These are phyloP conservation scores for Mollisiaceae sp. DNA, from an alignment of 2,329 filamentous ascomycete genomes.

Conservation along the genomic window DNA sequence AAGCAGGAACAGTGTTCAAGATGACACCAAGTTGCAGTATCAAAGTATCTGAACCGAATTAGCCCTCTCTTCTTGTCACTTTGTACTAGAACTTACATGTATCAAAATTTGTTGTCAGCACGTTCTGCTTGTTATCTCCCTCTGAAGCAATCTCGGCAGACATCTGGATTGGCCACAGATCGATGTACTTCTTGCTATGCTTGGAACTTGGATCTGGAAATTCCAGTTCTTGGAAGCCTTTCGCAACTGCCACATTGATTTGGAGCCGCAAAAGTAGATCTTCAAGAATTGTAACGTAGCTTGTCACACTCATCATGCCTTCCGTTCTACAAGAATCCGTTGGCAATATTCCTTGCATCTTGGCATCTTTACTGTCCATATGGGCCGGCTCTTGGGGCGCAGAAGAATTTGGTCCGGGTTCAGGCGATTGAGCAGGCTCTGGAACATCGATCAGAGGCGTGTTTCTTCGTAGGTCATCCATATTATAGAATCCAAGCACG, in stretches of 20 bases:
- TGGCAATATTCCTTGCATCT: constrained; percentile 64
- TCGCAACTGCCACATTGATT: constrained; percentile 84
- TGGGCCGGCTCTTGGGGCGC: constrained; percentile 47
- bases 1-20: constrained; percentile 78
- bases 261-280: constrained; percentile 78
- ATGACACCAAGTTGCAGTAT: constrained; percentile 88
- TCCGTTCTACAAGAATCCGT: constrained; percentile 74
- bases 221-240: constrained; percentile 78
- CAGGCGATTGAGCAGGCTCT: constrained; percentile 46
- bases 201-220: constrained; percentile 62
- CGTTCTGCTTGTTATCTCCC: constrained; percentile 63
- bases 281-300: constrained; percentile 82
- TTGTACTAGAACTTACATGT: constrained; percentile 64
- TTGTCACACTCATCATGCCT: constrained; percentile 69
- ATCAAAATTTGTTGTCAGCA: constrained; percentile 88
- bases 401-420: constrained; percentile 42
- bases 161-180: constrained; percentile 94
- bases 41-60: constrained; percentile 62
- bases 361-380: constrained; percentile 59
- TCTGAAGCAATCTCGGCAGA: constrained; percentile 78
- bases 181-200: constrained; percentile 77
- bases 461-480: constrained; percentile 73
- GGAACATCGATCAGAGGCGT: constrained; percentile 62
- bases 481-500: constrained; percentile 78
- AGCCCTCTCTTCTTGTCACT: constrained; percentile 9